Percentiles rank a stretch among this genome's conserved stretches.
phyloP scores from a whole-genome alignment of 1,139 yeast genomes.

The Pichia sp. region DNA sequence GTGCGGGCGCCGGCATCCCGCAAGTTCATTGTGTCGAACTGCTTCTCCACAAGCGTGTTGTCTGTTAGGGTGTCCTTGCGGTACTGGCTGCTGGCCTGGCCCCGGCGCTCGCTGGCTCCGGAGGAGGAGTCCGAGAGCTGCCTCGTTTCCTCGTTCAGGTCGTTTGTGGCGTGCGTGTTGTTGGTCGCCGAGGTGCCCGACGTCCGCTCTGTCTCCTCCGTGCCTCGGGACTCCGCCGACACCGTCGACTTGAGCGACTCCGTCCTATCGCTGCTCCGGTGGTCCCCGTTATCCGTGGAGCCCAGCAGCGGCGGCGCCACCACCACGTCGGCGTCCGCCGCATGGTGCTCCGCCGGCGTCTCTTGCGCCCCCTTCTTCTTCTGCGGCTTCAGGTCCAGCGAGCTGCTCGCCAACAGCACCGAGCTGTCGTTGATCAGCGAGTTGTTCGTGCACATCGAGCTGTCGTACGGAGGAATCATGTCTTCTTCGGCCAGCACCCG shows the following conservation, averaged over 20 bases:
- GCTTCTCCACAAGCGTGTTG: background rate
- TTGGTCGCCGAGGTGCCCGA: background rate
- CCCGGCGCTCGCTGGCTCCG: background rate
- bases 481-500: slow-evolving; percentile 9
- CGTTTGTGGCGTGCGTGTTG: background rate
- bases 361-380: background rate
- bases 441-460: slow-evolving; percentile 7
- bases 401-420: slow-evolving; percentile 1
- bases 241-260: background rate
- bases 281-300: background rate
- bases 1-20: background rate
- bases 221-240: background rate
- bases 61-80: slow-evolving; percentile 2
- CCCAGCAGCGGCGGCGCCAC: background rate
- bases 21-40: background rate
- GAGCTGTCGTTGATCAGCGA: slow-evolving; percentile 5
- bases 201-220: background rate
- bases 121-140: slow-evolving; percentile 11
- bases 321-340: background rate
- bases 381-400: slow-evolving; percentile 7
- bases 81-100: background rate
- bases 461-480: slow-evolving; percentile 10
- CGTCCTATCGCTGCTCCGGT: background rate
- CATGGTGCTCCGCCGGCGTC: background rate
- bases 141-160: slow-evolving; percentile 9